Conservation (phyloP, 139 green algal genomes). For the Chlamydomonas eustigma region DNA sequence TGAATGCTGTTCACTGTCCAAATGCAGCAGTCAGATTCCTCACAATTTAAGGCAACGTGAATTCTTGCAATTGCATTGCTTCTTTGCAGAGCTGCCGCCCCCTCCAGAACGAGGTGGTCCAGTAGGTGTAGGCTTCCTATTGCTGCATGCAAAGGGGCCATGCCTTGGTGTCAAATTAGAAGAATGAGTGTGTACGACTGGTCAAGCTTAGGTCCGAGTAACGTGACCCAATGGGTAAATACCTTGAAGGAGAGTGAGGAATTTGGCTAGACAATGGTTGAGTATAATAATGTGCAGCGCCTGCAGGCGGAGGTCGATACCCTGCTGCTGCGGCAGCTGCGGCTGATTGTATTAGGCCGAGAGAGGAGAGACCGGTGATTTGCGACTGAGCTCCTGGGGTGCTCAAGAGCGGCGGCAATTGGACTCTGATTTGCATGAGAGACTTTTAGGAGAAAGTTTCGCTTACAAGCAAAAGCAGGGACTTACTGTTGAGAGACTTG, state of each 20-base stretch:
- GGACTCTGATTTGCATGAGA: no score
- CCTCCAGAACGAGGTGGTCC: slow-evolving; percentile 8
- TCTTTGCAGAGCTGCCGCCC: slow-evolving; percentile 28
- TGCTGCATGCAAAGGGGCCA: neutral
- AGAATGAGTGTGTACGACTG: slow-evolving; percentile 1
- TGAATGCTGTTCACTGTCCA: no score
- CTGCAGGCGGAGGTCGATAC: neutral
- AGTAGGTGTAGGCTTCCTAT: neutral
- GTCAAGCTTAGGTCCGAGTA: no score
- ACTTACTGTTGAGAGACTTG: no score
- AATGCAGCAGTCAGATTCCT: slow-evolving; percentile 20
- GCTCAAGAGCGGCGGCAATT: no score
- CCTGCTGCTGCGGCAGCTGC: neutral
- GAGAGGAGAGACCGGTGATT: neutral
- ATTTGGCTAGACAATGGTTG: neutral
- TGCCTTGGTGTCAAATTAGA: no score
- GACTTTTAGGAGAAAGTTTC: no score
- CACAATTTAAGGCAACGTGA: slow-evolving; percentile 87
- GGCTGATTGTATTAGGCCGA: neutral
- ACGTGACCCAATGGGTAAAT: no score
- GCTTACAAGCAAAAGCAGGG: no score
- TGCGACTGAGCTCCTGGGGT: no score
- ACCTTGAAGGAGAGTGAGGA: neutral
- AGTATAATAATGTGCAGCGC: neutral
- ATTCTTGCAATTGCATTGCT: slow-evolving; percentile 93